A percentile compares a stretch with the other conserved stretches of the same genome.
These are phyloP conservation scores for Xylaria cubensis DNA, from an alignment of 495 filamentous ascomycete species.

Conservation along the genomic window DNA sequence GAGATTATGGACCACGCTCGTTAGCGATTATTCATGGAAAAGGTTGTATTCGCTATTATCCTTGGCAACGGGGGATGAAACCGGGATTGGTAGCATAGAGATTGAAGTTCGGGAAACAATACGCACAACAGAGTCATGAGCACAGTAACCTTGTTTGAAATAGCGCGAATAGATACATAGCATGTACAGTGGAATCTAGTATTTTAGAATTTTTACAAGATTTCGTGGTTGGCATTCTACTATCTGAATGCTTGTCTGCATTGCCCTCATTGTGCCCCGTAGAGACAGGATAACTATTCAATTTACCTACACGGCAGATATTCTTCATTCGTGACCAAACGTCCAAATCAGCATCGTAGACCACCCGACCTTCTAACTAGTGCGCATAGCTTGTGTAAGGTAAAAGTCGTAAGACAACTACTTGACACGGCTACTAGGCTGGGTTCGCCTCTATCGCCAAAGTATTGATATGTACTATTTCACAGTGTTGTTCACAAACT, in stretches of 20 bases:
- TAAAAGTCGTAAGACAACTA: neutral
- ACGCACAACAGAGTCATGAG: neutral
- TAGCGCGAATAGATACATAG: neutral
- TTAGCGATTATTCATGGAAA: neutral
- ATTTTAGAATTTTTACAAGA: neutral
- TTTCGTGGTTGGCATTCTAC: neutral
- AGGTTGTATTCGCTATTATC: neutral
- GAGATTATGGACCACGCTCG: neutral
- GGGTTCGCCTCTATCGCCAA: neutral
- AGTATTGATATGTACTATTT: neutral
- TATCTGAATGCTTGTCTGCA: neutral
- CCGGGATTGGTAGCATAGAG: neutral
- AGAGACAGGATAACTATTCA: neutral
- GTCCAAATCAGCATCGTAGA: neutral
- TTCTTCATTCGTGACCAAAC: neutral
- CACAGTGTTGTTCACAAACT: neutral
- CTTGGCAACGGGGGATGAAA: neutral
- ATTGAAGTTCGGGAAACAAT: neutral
- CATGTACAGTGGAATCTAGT: neutral
- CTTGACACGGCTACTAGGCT: neutral
- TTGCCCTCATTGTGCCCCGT: neutral
- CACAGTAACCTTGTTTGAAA: neutral
- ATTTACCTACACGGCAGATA: too few relatives aligned
- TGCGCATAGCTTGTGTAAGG: neutral
- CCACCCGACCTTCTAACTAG: neutral